Base-by-base conservation (phyloP, 163 green algal species). In the Chloroidium sp. region DNA sequence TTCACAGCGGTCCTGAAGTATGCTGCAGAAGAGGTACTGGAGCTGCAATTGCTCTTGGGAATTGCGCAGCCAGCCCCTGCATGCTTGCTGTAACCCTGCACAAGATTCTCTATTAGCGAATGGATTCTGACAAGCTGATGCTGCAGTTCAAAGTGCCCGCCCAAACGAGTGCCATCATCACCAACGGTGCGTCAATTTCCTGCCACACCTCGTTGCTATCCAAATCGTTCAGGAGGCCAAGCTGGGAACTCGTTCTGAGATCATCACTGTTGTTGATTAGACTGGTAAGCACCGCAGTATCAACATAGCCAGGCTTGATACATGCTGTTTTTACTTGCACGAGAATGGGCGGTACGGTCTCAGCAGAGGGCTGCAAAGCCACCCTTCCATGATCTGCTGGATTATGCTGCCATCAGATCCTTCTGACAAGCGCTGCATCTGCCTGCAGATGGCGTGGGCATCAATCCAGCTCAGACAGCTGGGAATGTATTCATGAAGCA, bases 1-100 rank as follows among this genome's bases (percentile, higher is more conserved):
- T 98, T 98, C 84, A 98, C 94, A 69, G 95, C 95, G 3, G 95
- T 99, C 4, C 86, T 99, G 10, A 98, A 98, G 80, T 99, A 95
- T 89, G 94, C 95, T 14, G 95, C 95, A 62, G 95, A 98, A 82
- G 95, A 99, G 93, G 93, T 97, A 61, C 6, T 61, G 57, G 6
- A 3, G 10, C 59, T 36, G 10, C 6, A 13, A 4, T 14, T 57
- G 6, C 10, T 14, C 3, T 13, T 76, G 69, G 8, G 6, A 59
- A 59, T 13, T 14, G 59, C 69, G 64, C 64, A 72, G 10, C 6
- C 67, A 72, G 67, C 67, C 10, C 67, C 6, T 10, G 6, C 6
- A 6, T 72, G 69, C 8, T 59, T 76, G 69, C 14, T 76, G 10
- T 76, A 14, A 76, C 6, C 14, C 36, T 36, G 36, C 36, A 36